Evolutionary conservation across 2,329 filamentous ascomycete species (phyloP).

Genomic region (Endocalyx cinctus): DNA sequence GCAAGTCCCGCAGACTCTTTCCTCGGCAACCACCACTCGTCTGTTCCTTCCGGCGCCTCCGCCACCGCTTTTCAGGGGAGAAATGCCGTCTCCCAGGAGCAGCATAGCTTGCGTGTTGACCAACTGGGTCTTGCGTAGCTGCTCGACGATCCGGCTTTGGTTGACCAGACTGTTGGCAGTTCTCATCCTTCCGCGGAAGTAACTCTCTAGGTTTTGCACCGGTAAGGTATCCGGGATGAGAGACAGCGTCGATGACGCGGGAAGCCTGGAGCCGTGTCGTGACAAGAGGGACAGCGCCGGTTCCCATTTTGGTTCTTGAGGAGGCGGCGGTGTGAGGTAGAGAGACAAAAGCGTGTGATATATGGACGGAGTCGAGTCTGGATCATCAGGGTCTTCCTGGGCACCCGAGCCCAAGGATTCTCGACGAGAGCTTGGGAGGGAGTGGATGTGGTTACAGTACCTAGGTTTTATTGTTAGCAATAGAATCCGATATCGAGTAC

Average conservation of each 20-base stretch:
- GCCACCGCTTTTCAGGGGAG: too few relatives aligned
- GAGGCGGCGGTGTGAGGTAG: conserved; percentile 76
- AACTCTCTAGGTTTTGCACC: conserved; percentile 75
- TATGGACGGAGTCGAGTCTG: conserved; percentile 65
- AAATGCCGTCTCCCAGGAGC: conserved; percentile 64
- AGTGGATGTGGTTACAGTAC: conserved; percentile 84
- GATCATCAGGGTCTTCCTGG: conserved; percentile 36
- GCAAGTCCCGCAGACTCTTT: conserved; percentile 85
- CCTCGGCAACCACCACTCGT: conserved; percentile 79
- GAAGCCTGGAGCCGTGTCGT: conserved; percentile 85
- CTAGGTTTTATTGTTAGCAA: too few relatives aligned
- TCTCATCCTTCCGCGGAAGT: conserved; percentile 88
- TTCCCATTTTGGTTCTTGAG: conserved; percentile 65
- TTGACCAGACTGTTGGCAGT: conserved; percentile 78
- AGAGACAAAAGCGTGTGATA: conserved; percentile 88
- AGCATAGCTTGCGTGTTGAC: conserved; percentile 71
- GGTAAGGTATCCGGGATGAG: conserved; percentile 80
- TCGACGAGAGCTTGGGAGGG: conserved; percentile 15
- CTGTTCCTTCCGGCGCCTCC: conserved; percentile 51
- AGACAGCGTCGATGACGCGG: conserved; percentile 78
- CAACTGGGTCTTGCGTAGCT: conserved; percentile 72
- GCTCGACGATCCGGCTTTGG: conserved; percentile 71
- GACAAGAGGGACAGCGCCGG: conserved; percentile 86
- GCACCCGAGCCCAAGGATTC: conserved; percentile 19
- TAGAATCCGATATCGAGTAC: too few relatives aligned